Evolutionary conservation across 2,329 filamentous ascomycete genomes (phyloP).

Genomic region (Paecilomyces variotii): DNA sequence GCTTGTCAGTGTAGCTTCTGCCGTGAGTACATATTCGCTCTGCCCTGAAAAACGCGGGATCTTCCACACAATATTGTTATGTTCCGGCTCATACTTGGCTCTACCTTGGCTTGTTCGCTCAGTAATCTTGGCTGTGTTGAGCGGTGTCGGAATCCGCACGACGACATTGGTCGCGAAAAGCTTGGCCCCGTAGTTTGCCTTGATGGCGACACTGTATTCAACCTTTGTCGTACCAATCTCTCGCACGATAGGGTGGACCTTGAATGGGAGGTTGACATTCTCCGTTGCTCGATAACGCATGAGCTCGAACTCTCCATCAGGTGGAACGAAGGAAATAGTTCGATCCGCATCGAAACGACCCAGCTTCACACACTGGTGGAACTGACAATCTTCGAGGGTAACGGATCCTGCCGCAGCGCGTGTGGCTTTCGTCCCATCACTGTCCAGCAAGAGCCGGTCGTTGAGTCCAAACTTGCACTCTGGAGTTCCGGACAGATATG

Average conservation of each 20-base stretch:
- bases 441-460: constrained; percentile 85
- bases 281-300: constrained; percentile 98
- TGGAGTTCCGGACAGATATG: constrained; percentile 89
- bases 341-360: constrained; percentile 94
- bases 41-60: constrained; percentile 98
- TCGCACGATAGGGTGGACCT: constrained; percentile 96
- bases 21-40: constrained; percentile 88
- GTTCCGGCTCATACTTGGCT: constrained; percentile 95
- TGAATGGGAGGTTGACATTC: constrained; percentile 97
- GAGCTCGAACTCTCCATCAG: constrained; percentile 95
- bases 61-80: constrained; percentile 99
- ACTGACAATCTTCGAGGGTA: constrained; percentile 94
- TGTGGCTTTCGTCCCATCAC: constrained; percentile 70
- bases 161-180: constrained; percentile 96
- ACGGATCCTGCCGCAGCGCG: constrained; percentile 93
- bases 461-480: constrained; percentile 99
- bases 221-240: constrained; percentile 96
- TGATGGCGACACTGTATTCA: constrained; percentile 95
- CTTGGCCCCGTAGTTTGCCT: constrained; percentile 93
- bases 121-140: constrained; percentile 91
- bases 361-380: constrained; percentile 97
- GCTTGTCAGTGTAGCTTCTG: constrained; percentile 84
- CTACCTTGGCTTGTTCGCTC: constrained; percentile 93
- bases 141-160: constrained; percentile 85
- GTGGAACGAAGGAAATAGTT: constrained; percentile 94